Percentiles rank a stretch among this genome's conserved stretches.
phyloP scores from a whole-genome alignment of 352 stramenopile genomes.

The Hyaloperonospora brassicae region DNA sequence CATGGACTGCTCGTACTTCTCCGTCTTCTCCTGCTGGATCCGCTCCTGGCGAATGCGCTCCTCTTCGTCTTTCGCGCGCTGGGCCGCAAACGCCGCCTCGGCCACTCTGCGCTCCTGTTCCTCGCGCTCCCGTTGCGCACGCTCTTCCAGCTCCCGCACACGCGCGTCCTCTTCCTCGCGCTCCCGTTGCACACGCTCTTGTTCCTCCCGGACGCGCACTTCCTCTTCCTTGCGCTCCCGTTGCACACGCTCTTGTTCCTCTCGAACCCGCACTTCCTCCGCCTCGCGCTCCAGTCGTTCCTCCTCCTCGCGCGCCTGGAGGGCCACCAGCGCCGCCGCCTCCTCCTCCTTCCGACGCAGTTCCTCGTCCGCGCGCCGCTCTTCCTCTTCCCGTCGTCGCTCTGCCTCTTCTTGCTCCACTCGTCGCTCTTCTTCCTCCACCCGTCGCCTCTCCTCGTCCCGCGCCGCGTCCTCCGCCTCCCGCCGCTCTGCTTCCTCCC shows the following conservation, averaged over 20 bases:
- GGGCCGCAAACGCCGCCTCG: constrained; percentile 34
- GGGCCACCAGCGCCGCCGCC: constrained; percentile 11
- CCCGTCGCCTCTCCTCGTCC: constrained; percentile 23
- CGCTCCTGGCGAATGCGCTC: constrained; percentile 41
- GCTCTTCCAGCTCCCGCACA: constrained; percentile 28
- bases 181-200: constrained; percentile 20
- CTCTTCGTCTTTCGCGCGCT: constrained; percentile 34
- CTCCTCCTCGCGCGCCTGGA: constrained; percentile 28
- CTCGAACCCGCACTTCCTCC: too few species aligned
- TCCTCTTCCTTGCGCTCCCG: constrained; percentile 12
- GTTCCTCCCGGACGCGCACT: constrained; percentile 17
- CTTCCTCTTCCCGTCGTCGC: constrained; percentile 18
- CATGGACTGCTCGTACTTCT: constrained; percentile 81
- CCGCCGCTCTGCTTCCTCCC: constrained; percentile 22
- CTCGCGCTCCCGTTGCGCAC: constrained; percentile 27
- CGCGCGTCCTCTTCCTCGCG: constrained; percentile 25
- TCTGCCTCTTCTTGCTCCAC: constrained; percentile 17
- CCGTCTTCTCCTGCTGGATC: constrained; percentile 58
- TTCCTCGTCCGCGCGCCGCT: constrained; percentile 22
- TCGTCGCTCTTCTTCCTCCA: constrained; percentile 20
- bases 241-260: constrained; percentile 1
- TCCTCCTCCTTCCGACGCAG: constrained; percentile 30
- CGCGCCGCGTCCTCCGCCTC: constrained; percentile 29
- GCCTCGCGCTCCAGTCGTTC: constrained; percentile 22
- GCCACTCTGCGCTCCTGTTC: constrained; percentile 38